These are phyloP conservation scores for Epichloe elymi DNA, from an alignment of 2,329 filamentous ascomycete species.

Conservation along the genomic window DNA sequence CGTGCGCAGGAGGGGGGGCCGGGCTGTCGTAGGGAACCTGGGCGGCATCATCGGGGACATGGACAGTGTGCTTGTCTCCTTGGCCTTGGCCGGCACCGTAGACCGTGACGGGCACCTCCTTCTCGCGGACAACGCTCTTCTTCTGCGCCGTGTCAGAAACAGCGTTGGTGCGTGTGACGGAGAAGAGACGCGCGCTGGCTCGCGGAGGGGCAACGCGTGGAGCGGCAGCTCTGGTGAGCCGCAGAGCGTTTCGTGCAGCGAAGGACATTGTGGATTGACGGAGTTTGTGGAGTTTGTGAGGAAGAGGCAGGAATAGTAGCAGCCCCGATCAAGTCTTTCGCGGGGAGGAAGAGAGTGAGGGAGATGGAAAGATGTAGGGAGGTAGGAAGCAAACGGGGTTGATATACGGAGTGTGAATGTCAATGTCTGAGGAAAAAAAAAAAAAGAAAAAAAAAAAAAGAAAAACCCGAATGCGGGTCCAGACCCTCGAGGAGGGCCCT, in stretches of 20 bases:
- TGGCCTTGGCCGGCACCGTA: slow-evolving; percentile 34
- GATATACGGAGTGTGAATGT: background rate
- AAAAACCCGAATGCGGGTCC: background rate
- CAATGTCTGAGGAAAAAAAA: background rate
- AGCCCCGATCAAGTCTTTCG: too few species aligned
- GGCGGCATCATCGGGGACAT: slow-evolving; percentile 30
- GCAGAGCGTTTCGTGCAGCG: slow-evolving; percentile 21
- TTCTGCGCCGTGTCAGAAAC: slow-evolving; percentile 29
- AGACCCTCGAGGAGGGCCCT: background rate
- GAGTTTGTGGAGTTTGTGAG: background rate
- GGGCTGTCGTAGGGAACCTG: slow-evolving; percentile 29
- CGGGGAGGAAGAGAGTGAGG: background rate
- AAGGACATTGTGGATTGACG: slow-evolving; percentile 19
- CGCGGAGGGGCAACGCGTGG: slow-evolving; percentile 13
- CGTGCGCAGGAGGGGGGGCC: slow-evolving; percentile 29
- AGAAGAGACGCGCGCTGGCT: slow-evolving; percentile 20
- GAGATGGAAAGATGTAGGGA: background rate
- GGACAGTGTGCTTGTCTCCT: slow-evolving; percentile 43
- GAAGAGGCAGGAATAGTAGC: background rate
- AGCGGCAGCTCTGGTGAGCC: slow-evolving; percentile 19
- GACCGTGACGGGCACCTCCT: slow-evolving; percentile 42
- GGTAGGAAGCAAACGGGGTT: background rate
- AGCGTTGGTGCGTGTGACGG: slow-evolving; percentile 16
- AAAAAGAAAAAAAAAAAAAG: too few species aligned
- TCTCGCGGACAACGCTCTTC: slow-evolving; percentile 42